Conservation (phyloP, 495 filamentous ascomycete species). For the Penicillium antarcticum region DNA sequence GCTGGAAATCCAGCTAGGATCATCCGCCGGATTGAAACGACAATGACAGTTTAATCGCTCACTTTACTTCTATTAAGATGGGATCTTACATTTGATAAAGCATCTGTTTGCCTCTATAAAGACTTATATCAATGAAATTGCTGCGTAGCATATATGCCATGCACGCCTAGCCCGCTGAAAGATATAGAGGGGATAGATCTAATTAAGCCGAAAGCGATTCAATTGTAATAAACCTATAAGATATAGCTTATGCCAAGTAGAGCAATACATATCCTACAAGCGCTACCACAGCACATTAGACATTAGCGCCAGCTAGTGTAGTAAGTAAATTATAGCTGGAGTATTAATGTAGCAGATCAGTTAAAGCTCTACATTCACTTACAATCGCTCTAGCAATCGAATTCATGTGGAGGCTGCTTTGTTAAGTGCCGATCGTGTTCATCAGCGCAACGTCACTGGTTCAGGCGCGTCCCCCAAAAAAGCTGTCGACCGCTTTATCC, state of each 20-base stretch:
- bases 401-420: background rate
- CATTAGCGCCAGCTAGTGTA: too few species aligned
- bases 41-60: constrained; percentile 23
- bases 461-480: constrained; percentile 25
- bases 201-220: background rate
- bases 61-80: background rate
- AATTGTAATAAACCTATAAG: background rate
- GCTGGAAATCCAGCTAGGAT: constrained; percentile 67
- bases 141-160: constrained; percentile 10
- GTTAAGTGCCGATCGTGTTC: background rate
- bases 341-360: too few species aligned
- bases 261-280: background rate
- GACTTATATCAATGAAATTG: background rate
- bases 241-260: background rate
- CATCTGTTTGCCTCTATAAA: background rate
- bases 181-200: background rate
- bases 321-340: too few species aligned
- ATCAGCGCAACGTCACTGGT: constrained; percentile 29
- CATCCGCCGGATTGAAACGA: constrained; percentile 51
- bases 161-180: constrained; percentile 9
- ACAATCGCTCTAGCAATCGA: too few species aligned
- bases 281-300: too few species aligned
- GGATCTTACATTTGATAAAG: background rate
- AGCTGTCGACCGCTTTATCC: constrained; percentile 22
- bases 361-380: too few species aligned